These are phyloP conservation scores for Colletotrichum zoysiae DNA, from an alignment of 2,329 filamentous ascomycete genomes.

Conservation along the genomic window DNA sequence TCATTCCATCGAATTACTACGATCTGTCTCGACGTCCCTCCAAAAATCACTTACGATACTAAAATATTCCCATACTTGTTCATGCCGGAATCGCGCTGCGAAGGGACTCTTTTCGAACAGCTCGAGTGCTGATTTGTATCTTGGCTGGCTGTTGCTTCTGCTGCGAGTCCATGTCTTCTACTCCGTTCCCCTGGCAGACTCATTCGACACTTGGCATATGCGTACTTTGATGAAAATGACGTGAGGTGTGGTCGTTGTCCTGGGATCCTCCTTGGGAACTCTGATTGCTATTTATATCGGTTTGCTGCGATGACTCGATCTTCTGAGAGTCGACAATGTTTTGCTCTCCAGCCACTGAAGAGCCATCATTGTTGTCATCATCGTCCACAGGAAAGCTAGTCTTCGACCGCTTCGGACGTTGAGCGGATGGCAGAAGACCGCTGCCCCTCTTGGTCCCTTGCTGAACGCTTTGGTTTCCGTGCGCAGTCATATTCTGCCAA, in stretches of 20 bases:
- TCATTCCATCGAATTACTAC: not conserved
- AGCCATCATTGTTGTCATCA: not conserved
- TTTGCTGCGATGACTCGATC: not conserved
- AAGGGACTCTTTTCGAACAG: not conserved
- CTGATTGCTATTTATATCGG: not conserved
- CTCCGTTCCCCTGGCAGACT: not conserved
- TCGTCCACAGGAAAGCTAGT: not conserved
- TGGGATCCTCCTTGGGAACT: not conserved
- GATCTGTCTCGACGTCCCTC: not conserved
- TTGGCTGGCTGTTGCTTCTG: slow-evolving; percentile 3
- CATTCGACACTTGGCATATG: not conserved
- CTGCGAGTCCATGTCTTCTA: not conserved
- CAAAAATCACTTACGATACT: not conserved
- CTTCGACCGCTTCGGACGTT: slow-evolving; percentile 13
- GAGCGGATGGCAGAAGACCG: not conserved
- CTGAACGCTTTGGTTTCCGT: not conserved
- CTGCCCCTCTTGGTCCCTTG: not conserved
- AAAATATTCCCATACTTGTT: not conserved
- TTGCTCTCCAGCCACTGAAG: not conserved
- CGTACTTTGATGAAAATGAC: slow-evolving; percentile 11
- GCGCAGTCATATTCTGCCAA: not conserved
- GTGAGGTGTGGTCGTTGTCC: not conserved
- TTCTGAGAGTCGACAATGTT: not conserved
- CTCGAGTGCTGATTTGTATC: not conserved
- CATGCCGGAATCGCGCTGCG: too few relatives aligned